Percentiles rank a stretch among this genome's conserved stretches.
Evolutionary conservation across 2,329 filamentous ascomycete genomes (phyloP).

Genomic region (Neonectria punicea): DNA sequence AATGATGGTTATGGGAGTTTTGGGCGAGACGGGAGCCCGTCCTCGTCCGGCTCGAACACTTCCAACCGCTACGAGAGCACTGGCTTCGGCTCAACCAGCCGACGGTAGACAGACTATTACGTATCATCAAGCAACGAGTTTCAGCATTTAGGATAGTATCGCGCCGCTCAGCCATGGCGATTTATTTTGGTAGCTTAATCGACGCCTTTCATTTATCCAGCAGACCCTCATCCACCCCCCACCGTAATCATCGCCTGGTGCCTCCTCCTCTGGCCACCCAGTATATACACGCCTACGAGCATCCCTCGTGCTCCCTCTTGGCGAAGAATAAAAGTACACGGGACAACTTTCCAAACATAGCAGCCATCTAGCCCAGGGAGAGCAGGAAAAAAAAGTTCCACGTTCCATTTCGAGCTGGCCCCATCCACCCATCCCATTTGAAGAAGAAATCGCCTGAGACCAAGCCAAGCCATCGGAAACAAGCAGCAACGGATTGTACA

Average conservation of each 20-base stretch:
- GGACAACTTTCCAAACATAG: constrained; percentile 42
- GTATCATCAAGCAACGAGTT: not conserved
- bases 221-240: constrained; percentile 31
- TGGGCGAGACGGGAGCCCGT: constrained; percentile 46
- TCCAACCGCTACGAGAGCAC: constrained; percentile 72
- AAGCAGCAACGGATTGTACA: constrained; percentile 31
- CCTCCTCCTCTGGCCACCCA: constrained; percentile 30
- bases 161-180: constrained; percentile 3
- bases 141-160: not conserved
- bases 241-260: constrained; percentile 15
- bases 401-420: constrained; percentile 30
- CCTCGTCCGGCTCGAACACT: constrained; percentile 51
- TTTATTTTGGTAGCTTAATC: constrained; percentile 30
- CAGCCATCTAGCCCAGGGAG: constrained; percentile 43
- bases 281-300: constrained; percentile 40
- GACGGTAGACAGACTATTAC: constrained; percentile 54
- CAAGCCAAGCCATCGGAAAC: constrained; percentile 21
- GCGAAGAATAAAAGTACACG: constrained; percentile 43
- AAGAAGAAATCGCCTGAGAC: constrained; percentile 6
- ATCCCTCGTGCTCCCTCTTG: constrained; percentile 17
- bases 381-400: constrained; percentile 35
- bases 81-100: constrained; percentile 76
- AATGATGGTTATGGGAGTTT: constrained; percentile 50
- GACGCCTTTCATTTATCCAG: constrained; percentile 44
- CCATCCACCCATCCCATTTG: constrained; percentile 13